Evolutionary conservation across 768 basidiomycete genomes (phyloP), one percentile per base, ranked within the genome.

Genomic region (Chalciporus piperatus): DNA sequence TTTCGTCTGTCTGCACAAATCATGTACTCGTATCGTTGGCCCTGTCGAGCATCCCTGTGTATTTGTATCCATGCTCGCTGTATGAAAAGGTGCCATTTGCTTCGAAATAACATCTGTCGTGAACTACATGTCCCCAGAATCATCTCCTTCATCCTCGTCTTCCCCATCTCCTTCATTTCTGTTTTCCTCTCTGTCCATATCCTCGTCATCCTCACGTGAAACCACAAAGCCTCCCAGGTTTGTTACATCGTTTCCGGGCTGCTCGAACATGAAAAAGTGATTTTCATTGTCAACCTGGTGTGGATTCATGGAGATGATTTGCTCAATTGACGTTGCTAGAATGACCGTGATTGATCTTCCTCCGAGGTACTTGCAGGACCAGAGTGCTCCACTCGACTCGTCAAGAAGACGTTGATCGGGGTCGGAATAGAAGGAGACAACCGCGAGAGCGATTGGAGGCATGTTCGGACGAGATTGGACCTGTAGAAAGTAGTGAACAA

Each of bases 401-500:
- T 35, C 3, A 0, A 59, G 46, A 7, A 68, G 41, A 1, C 45
- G 20, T 0, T 20, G 11, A 37, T 68, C 52, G 0, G 67, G 65
- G 4, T 23, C 37, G 3, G 62, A 58, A 46, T 56, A 70, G 0
- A 63, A 10, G 0, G 63, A 58, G 2, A 67, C 45, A 11, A 69
- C 14, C 10, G 65, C 64, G 14, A 67, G 46, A n/a, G 43, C n/a
- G 33, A 23, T 22, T 10, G 23, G 41, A 8, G 20, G 41, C 45
- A 30, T 17, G 42, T 7, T 1, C 10, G 9, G n/a, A 23, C 19
- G 22, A 43, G 41, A n/a, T 9, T 35, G 32, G 17, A 51, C 47
- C 13, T 48, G 51, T 35, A 65, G 60, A 51, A 41, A 65, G 44
- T 45, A 65, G 27, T 54, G 54, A 19, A 58, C 56, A 33, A 62